Evolutionary conservation across 108 stramenopile genomes (phyloP).

Genomic region (Pseudonitzschia multiseries): DNA sequence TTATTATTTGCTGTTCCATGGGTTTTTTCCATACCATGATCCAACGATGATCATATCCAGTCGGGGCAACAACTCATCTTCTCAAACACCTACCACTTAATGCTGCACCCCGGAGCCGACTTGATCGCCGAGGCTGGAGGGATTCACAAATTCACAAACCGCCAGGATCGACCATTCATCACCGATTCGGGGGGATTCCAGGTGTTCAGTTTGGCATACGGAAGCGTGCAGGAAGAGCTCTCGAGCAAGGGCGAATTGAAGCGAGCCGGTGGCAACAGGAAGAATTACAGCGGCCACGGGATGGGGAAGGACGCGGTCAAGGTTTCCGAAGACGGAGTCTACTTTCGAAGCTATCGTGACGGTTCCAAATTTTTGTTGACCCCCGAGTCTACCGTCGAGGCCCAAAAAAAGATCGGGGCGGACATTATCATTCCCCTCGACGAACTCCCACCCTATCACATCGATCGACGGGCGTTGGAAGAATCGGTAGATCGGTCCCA

Average conservation of each 20-base stretch:
- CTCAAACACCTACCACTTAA: conserved; percentile 92
- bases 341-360: conserved; percentile 88
- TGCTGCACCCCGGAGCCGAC: conserved; percentile 89
- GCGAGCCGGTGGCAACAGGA: conserved; percentile 37
- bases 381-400: conserved; percentile 87
- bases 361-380: conserved; percentile 82
- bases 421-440: conserved; percentile 96
- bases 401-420: conserved; percentile 89
- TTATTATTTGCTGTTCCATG: too few species aligned
- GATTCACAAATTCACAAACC: conserved; percentile 84
- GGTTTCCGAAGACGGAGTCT: conserved; percentile 88
- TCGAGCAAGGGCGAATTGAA: conserved; percentile 80
- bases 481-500: conserved; percentile 85
- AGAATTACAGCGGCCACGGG: conserved; percentile 11
- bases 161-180: conserved; percentile 76
- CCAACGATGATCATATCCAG: background rate
- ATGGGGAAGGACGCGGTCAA: conserved; percentile 63
- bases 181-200: conserved; percentile 95
- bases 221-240: conserved; percentile 78
- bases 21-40: too few species aligned
- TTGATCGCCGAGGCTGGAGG: conserved; percentile 87
- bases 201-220: conserved; percentile 87
- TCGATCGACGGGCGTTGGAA: conserved; percentile 54
- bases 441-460: conserved; percentile 90
- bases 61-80: conserved; percentile 85